Conservation (phyloP, 228 moss, liverwort and hornwort species). For the Sphagnum magellanicum region DNA sequence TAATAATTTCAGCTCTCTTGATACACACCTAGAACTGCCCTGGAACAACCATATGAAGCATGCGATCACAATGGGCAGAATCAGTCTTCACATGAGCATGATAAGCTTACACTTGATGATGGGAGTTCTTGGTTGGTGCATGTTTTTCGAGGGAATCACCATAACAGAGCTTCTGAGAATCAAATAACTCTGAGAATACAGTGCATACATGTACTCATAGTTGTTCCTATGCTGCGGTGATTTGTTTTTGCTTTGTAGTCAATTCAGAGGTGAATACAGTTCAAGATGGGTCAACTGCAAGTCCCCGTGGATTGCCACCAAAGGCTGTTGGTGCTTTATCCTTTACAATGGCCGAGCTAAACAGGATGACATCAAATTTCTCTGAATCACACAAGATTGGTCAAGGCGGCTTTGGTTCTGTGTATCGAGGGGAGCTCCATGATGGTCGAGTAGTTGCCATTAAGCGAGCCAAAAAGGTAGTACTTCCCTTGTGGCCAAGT, state of each 20-base stretch:
- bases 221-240: too few relatives aligned
- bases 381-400: constrained; percentile 85
- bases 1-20: too few relatives aligned
- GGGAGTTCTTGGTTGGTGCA: too few relatives aligned
- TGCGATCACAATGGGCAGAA: too few relatives aligned
- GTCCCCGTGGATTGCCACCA: constrained; percentile 7
- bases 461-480: constrained; percentile 75
- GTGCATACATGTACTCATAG: too few relatives aligned
- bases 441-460: constrained; percentile 85
- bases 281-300: constrained; percentile 2
- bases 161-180: too few relatives aligned
- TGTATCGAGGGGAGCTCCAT: constrained; percentile 64
- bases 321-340: constrained; percentile 43
- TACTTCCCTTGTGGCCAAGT: not conserved
- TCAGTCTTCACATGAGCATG: too few relatives aligned
- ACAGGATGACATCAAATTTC: constrained; percentile 72
- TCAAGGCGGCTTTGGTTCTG: constrained; percentile 87
- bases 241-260: not conserved
- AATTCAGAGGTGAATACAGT: not conserved
- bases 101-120: too few relatives aligned
- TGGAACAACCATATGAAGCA: too few relatives aligned
- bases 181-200: too few relatives aligned
- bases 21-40: too few relatives aligned
- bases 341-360: constrained; percentile 78
- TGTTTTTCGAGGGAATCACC: too few relatives aligned